These are phyloP conservation scores for Fusarium domesticum DNA, from an alignment of 2,329 filamentous ascomycete species.

Conservation along the genomic window DNA sequence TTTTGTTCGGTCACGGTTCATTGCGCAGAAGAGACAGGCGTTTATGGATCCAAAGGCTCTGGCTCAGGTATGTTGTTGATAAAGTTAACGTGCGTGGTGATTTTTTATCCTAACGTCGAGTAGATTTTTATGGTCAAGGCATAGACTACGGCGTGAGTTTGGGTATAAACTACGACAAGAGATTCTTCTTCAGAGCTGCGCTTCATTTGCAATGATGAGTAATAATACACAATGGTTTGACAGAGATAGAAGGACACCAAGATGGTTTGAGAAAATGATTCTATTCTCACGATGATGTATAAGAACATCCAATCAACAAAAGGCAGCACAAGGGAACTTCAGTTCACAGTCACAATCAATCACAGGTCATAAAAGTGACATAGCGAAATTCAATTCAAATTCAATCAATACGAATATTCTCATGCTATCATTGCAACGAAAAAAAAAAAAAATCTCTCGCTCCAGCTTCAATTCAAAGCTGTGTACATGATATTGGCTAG, in stretches of 20 bases:
- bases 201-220: not conserved
- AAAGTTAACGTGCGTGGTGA: not conserved
- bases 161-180: not conserved
- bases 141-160: slow-evolving; percentile 18
- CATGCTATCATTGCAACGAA: not conserved
- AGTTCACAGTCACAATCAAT: no score
- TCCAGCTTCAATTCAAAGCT: not conserved
- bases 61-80: slow-evolving; percentile 72
- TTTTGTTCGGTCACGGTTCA: slow-evolving; percentile 74
- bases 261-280: no score
- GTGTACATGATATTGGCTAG: not conserved
- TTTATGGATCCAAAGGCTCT: slow-evolving; percentile 77
- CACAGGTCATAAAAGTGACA: no score
- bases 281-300: no score
- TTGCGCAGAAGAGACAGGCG: slow-evolving; percentile 83
- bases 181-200: not conserved
- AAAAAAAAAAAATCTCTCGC: no score
- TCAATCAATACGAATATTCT: not conserved
- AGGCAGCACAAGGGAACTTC: no score
- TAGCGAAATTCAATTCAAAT: no score
- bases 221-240: no score
- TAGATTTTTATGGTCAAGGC: slow-evolving; percentile 70
- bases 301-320: no score
- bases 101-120: slow-evolving; percentile 4
- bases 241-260: no score